Percentiles rank a stretch among this genome's conserved stretches.
Evolutionary conservation across 75 land plant genomes (phyloP).

Genomic region (Pinus albicaulis): DNA sequence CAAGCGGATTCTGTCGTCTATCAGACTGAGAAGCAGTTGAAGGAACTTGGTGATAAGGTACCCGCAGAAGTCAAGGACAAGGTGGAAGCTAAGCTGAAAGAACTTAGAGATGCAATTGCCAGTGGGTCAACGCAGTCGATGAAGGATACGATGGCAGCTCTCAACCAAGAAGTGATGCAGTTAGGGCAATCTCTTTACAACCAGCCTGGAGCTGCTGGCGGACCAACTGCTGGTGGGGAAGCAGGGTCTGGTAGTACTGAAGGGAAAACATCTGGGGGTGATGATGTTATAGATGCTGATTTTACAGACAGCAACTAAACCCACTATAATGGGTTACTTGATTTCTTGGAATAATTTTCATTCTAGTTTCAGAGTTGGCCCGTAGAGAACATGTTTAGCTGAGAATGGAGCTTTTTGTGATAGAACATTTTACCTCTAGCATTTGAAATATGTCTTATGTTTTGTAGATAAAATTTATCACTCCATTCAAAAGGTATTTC

Average conservation of each 20-base stretch:
- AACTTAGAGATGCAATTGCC: conserved; percentile 79
- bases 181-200: conserved; percentile 83
- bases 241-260: conserved; percentile 21
- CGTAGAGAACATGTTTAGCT: background rate
- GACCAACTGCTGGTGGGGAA: conserved; percentile 31
- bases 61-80: conserved; percentile 74
- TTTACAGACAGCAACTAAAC: conserved; percentile 78
- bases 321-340: background rate
- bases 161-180: conserved; percentile 94
- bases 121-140: conserved; percentile 64
- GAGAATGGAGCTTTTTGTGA: background rate
- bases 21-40: conserved; percentile 90
- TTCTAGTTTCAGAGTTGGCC: background rate
- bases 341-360: background rate
- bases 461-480: conserved; percentile 7
- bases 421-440: background rate
- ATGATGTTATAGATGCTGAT: conserved; percentile 89
- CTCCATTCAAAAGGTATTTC: background rate
- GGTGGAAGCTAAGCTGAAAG: conserved; percentile 82
- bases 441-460: background rate
- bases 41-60: conserved; percentile 85
- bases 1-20: conserved; percentile 80
- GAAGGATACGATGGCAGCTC: conserved; percentile 73
- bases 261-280: conserved; percentile 41
- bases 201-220: conserved; percentile 51